A percentile compares a stretch with the other conserved stretches of the same genome.
Conservation (phyloP, 1,139 yeast genomes). For the Yarrowia galli region DNA sequence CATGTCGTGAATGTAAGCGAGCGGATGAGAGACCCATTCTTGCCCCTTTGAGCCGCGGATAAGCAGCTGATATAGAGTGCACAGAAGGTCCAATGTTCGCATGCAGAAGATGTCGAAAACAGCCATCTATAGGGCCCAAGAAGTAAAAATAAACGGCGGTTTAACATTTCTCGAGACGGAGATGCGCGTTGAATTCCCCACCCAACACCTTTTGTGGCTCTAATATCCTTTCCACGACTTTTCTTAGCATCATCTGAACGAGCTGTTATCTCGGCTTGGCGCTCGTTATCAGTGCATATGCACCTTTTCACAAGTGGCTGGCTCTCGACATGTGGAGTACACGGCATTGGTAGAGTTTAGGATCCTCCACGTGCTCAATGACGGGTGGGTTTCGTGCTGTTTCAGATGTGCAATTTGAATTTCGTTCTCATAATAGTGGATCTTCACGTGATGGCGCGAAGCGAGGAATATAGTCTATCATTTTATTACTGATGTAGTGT, state of each 20-base stretch:
- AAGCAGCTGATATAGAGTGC: not conserved
- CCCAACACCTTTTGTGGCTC: not conserved
- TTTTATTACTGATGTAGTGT: not conserved
- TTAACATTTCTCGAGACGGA: not conserved
- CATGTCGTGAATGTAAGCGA: not conserved
- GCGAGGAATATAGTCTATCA: not conserved
- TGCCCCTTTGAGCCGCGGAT: not conserved
- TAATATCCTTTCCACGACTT: not conserved
- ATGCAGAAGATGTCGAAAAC: slow-evolving; percentile 18
- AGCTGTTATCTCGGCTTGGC: slow-evolving; percentile 13
- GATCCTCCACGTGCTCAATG: slow-evolving; percentile 4
- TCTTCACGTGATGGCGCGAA: not conserved
- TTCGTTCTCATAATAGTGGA: not conserved
- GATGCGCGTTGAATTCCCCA: not conserved
- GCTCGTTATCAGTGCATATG: slow-evolving; percentile 15
- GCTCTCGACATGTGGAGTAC: not conserved
- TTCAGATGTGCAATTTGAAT: slow-evolving; percentile 5
- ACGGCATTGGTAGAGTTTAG: slow-evolving; percentile 14
- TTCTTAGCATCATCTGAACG: not conserved
- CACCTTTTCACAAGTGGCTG: slow-evolving; percentile 6
- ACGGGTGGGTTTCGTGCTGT: not conserved
- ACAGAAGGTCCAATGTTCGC: not conserved
- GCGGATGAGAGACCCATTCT: no score
- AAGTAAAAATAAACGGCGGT: slow-evolving; percentile 16
- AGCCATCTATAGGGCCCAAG: slow-evolving; percentile 7